Evolutionary conservation across 2,329 filamentous ascomycete species (phyloP), one percentile per base, ranked within the genome.

Genomic region (Spiromastix sp.): DNA sequence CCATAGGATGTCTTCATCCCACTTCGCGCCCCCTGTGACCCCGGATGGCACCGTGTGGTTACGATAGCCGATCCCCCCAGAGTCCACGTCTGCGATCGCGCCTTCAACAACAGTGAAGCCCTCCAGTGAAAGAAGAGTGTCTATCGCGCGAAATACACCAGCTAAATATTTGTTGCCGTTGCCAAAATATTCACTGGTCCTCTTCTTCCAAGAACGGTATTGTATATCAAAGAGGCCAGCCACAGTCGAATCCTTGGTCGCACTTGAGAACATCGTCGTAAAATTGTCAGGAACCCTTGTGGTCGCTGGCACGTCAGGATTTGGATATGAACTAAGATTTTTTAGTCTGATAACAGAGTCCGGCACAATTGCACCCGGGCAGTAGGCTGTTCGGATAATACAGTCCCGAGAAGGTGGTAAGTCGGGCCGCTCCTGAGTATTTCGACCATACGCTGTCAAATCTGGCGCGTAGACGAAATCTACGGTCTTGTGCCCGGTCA

Each of bases 1-100:
- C 38, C 63, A 67, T 0, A 66, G 51, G 3, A 68, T 25, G 36
- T 67, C 58, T 36, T 67, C 63, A 2, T 47, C 42, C 62, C 63
- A 66, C 0, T 43, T 49, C 10, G 48, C 56, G 0, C 61, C 62
- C 20, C 46, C 47, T 0, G 38, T 10, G 3, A 53, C 38, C 1
- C 43, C 46, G 2, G 37, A 16, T 5, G 65, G 65, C 0, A 57
- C 34, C 1, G 55, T 64, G 40, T 66, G 63, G 43, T 67, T 67
- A n/a, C 65, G 52, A 9, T 67, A 60, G 1, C 61, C 64, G 4
- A 68, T 49, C 0, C 63, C 59, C 2, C 63, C 63, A 18, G 43
- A 50, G n/a, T 48, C 42, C n/a, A 53, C 54, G 39, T 68, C 60
- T 1, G 66, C 55, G 6, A 66, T 42, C 2, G 66, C 46, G 3